Percentiles rank a stretch among this genome's conserved stretches.
Evolutionary conservation across 345 rosid genomes (phyloP).

Genomic region (Cochlearia excelsa): DNA sequence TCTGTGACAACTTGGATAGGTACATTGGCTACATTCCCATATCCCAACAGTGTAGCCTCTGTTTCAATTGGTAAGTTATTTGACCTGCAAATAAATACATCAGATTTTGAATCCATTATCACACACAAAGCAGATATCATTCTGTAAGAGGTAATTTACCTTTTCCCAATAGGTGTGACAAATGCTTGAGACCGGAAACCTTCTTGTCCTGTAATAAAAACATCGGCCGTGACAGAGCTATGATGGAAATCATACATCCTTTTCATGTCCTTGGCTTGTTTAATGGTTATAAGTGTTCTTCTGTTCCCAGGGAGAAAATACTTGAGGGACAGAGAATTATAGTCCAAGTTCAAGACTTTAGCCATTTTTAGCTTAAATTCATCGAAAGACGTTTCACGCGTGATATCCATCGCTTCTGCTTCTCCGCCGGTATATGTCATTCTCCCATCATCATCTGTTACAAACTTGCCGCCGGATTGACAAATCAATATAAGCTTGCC

Average conservation of each 20-base stretch:
- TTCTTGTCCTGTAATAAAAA: slow-evolving; percentile 53
- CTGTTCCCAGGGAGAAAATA: slow-evolving; percentile 84
- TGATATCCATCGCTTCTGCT: slow-evolving; percentile 77
- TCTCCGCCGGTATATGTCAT: slow-evolving; percentile 75
- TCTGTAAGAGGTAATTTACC: slow-evolving; percentile 39
- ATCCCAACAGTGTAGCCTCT: slow-evolving; percentile 30
- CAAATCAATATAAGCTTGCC: slow-evolving; percentile 87
- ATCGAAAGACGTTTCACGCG: slow-evolving; percentile 57
- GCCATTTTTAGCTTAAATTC: slow-evolving; percentile 75
- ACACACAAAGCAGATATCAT: background rate
- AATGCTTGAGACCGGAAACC: slow-evolving; percentile 51
- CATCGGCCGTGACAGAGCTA: slow-evolving; percentile 72
- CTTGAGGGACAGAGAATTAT: slow-evolving; percentile 63
- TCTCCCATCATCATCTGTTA: slow-evolving; percentile 59
- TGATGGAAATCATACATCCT: slow-evolving; percentile 75
- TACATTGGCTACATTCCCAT: slow-evolving; percentile 38
- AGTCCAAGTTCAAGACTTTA: slow-evolving; percentile 61
- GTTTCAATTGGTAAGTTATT: slow-evolving; percentile 44
- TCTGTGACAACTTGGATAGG: slow-evolving; percentile 29
- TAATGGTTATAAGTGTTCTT: slow-evolving; percentile 64
- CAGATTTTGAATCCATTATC: slow-evolving; percentile 9
- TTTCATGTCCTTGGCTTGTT: slow-evolving; percentile 70
- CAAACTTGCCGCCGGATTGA: slow-evolving; percentile 77
- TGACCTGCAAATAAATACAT: slow-evolving; percentile 42
- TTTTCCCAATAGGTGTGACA: slow-evolving; percentile 28